Evolutionary conservation across 306 rosid genomes (phyloP), one percentile per base, ranked within the genome.

Genomic region (Macrotyloma uniflorum): DNA sequence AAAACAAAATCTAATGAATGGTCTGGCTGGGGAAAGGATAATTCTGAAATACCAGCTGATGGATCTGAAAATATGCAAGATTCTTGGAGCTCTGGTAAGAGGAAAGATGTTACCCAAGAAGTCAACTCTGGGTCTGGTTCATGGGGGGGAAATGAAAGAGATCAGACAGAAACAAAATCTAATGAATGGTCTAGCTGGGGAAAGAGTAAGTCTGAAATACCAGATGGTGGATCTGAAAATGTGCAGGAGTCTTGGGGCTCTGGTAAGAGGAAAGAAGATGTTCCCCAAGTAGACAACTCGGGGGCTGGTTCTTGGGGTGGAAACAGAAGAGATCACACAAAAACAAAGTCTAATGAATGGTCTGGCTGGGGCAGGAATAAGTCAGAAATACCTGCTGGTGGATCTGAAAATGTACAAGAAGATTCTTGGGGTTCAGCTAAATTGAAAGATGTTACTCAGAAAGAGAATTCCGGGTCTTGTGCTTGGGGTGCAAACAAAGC

Each of bases 251-350:
- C 76, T 32, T 62, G 43, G 64, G 59, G 63, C 45, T 55, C 47
- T 22, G 43, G 70, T n/a, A 51, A 38, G 26, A 4, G 40, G 70
- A 70, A 79, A 4, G 67, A 36, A 35, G 80, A 49, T 68, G 72
- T 10, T 58, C 53, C 36, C 36, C 72, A 62, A 24, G 55, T 70
- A 19, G 76, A 77, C 54, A 64, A 76, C 55, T 36, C 80, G 2
- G 67, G 28, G 38, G 46, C 74, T 19, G 59, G 49, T 80, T 77
- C 75, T 79, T 82, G 86, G 88, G 80, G 47, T 71, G 46, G 78
- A 19, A 43, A 15, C 18, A 5, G 4, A 55, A 50, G 32, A 15
- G 33, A 45, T 33, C 30, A 23, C 6, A 49, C 32, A 7, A 22
- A 45, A 14, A 42, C 57, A n/a, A 58, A 9, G 3, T 74, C 64